Evolutionary conservation across 495 filamentous ascomycete genomes (phyloP).

Genomic region (Evernia prunastri): DNA sequence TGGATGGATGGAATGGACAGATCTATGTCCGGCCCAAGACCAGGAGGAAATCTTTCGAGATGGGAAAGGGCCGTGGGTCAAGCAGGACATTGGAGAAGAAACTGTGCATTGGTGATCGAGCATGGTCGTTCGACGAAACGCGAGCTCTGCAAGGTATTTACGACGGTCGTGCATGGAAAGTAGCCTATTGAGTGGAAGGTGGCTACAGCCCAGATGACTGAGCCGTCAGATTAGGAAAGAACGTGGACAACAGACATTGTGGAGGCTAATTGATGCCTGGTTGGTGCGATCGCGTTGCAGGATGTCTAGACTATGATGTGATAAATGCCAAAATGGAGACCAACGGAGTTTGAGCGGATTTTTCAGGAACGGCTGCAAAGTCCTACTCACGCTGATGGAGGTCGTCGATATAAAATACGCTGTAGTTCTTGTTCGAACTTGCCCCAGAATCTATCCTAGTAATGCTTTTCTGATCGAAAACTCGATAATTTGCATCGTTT

Average conservation of each 20-base stretch:
- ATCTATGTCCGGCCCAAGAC: constrained; percentile 11
- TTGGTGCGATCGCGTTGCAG: neutral
- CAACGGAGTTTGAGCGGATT: neutral
- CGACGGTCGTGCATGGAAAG: neutral
- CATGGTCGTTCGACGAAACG: neutral
- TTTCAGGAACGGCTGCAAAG: neutral
- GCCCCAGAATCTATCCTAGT: too few species aligned
- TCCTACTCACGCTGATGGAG: too few species aligned
- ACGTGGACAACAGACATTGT: neutral
- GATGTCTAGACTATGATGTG: neutral
- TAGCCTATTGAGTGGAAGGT: neutral
- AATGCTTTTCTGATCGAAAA: too few species aligned
- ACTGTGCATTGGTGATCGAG: neutral
- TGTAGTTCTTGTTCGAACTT: too few species aligned
- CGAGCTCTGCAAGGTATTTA: neutral
- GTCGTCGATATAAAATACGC: too few species aligned
- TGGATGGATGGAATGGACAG: constrained; percentile 16
- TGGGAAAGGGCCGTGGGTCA: constrained; percentile 12
- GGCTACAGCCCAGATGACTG: neutral
- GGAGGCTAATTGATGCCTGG: neutral
- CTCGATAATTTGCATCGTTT: too few species aligned
- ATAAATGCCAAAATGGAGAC: neutral
- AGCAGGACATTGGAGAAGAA: neutral
- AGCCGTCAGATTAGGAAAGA: neutral
- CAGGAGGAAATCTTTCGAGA: constrained; percentile 19